A percentile compares a stretch with the other conserved stretches of the same genome.
Conservation (phyloP, 192 early-diverging fungal species). For the Mortierella antarctica region DNA sequence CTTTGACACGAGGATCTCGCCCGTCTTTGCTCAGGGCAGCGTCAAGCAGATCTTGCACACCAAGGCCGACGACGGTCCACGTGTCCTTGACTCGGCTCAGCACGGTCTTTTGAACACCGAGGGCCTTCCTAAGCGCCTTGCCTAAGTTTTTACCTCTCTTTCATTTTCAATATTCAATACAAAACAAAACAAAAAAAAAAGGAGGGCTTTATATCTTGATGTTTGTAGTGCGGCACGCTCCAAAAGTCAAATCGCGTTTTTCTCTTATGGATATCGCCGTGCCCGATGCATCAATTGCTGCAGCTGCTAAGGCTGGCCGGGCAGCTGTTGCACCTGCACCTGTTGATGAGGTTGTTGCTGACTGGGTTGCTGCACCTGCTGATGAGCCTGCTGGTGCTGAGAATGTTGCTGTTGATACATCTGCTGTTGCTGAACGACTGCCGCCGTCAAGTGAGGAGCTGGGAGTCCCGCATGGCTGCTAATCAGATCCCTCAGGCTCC, state of each 20-base stretch:
- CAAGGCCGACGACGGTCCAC: conserved; percentile 92
- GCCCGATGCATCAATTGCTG: background rate
- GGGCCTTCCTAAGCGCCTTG: conserved; percentile 69
- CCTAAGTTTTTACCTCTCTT: conserved; percentile 10
- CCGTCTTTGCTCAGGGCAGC: conserved; percentile 72
- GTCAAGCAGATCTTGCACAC: conserved; percentile 93
- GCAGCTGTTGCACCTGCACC: background rate
- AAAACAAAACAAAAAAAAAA: no score
- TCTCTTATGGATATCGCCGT: conserved; percentile 4
- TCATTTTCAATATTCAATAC: background rate
- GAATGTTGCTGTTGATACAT: conserved; percentile 7
- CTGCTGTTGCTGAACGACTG: conserved; percentile 34
- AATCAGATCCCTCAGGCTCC: conserved; percentile 62
- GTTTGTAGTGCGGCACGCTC: background rate
- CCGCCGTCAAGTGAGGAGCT: background rate
- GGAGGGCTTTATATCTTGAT: background rate
- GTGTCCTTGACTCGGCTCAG: conserved; percentile 68
- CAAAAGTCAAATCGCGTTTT: no score
- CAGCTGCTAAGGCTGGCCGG: conserved; percentile 7
- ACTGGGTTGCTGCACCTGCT: conserved; percentile 14
- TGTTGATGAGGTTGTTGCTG: conserved; percentile 1
- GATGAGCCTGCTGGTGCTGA: conserved; percentile 22
- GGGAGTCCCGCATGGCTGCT: conserved; percentile 15
- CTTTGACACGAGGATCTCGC: conserved; percentile 65
- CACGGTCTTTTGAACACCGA: conserved; percentile 69